A percentile compares a stretch with the other conserved stretches of the same genome.
These are phyloP conservation scores for Stachybotrys chartarum DNA, from an alignment of 2,329 filamentous ascomycete species.

Conservation along the genomic window DNA sequence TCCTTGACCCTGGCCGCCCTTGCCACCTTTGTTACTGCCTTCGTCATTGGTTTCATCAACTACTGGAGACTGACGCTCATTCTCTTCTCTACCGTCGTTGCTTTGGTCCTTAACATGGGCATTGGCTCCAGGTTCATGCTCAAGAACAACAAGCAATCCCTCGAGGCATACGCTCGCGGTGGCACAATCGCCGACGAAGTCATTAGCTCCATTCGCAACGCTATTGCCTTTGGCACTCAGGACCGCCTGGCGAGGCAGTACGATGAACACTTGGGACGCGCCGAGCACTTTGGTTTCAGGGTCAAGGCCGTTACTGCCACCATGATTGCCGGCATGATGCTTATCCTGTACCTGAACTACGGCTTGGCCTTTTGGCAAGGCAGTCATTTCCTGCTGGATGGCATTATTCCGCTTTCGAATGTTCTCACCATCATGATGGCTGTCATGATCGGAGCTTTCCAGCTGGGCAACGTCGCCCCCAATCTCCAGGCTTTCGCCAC, in stretches of 20 bases:
- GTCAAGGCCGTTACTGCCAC: constrained; percentile 64
- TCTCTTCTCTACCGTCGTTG: constrained; percentile 71
- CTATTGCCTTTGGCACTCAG: constrained; percentile 88
- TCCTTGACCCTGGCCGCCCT: constrained; percentile 68
- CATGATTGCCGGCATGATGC: constrained; percentile 82
- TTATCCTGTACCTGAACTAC: constrained; percentile 79
- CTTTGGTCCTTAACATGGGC: constrained; percentile 73
- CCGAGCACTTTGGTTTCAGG: constrained; percentile 69
- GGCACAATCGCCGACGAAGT: constrained; percentile 92
- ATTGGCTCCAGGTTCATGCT: constrained; percentile 67
- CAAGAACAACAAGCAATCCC: constrained; percentile 70
- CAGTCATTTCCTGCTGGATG: constrained; percentile 62
- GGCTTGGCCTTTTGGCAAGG: constrained; percentile 86
- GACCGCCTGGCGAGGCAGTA: constrained; percentile 86
- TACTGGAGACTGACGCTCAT: constrained; percentile 94
- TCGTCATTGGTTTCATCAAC: constrained; percentile 82
- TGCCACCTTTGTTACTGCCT: constrained; percentile 80
- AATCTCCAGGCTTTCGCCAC: constrained; percentile 82
- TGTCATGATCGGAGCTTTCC: constrained; percentile 89
- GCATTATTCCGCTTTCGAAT: constrained; percentile 57
- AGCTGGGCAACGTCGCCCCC: constrained; percentile 79
- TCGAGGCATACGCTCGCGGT: constrained; percentile 74
- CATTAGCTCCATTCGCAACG: constrained; percentile 86
- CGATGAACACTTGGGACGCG: constrained; percentile 63
- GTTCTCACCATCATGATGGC: constrained; percentile 84